phyloP scores from a whole-genome alignment of 1,284 basidiomycete genomes.

The Leucoagaricus sp. region DNA sequence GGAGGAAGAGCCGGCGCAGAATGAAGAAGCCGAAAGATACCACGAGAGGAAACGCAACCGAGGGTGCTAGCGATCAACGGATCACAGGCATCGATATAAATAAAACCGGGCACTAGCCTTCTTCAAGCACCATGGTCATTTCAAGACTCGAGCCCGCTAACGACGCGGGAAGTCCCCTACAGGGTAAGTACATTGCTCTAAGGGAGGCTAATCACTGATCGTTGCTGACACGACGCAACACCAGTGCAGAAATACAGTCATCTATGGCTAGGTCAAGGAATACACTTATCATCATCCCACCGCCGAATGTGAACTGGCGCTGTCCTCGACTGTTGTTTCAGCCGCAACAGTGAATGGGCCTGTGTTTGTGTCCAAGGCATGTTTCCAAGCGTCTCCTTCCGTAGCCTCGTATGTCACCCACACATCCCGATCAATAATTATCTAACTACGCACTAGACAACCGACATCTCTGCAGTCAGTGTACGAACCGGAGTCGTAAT shows the following conservation, averaged over 20 bases:
- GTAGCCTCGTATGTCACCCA: not conserved
- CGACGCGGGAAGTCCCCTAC: too few species aligned
- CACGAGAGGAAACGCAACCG: too few species aligned
- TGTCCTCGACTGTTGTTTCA: constrained; percentile 25
- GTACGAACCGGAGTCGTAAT: constrained; percentile 12
- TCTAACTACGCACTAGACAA: not conserved
- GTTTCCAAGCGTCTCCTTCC: constrained; percentile 19
- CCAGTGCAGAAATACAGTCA: constrained; percentile 87
- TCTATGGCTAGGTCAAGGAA: constrained; percentile 87
- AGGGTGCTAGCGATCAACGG: too few species aligned
- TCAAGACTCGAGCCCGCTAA: too few species aligned
- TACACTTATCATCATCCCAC: constrained; percentile 83
- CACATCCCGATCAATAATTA: not conserved
- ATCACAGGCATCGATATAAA: too few species aligned
- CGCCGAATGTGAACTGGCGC: constrained; percentile 33
- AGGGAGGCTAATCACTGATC: too few species aligned
- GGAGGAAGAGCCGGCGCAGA: too few species aligned
- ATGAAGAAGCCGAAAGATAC: too few species aligned
- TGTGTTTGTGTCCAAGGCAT: constrained; percentile 80
- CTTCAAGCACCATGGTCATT: too few species aligned
- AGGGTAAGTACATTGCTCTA: too few species aligned
- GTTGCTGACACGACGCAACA: too few species aligned
- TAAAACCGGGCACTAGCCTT: too few species aligned
- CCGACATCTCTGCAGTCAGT: not conserved
- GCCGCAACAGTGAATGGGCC: constrained; percentile 72